A percentile compares a stretch with the other conserved stretches of the same genome.
Conservation (phyloP, 2,329 filamentous ascomycete species). For the Rutstroemia sydowiana region DNA sequence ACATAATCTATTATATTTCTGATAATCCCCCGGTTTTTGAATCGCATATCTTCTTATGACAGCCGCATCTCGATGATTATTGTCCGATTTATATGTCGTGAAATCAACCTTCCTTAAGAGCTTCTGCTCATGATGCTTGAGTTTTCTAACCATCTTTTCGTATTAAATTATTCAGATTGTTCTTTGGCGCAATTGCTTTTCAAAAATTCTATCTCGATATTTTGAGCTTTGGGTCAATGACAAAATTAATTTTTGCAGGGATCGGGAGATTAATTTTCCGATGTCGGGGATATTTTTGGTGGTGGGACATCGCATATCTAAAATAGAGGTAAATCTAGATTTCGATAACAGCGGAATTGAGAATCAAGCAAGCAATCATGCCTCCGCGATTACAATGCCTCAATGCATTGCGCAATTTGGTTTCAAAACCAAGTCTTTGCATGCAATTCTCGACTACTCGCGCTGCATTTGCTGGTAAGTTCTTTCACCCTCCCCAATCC, state of each 20-base stretch:
- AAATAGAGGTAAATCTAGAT: too few relatives aligned
- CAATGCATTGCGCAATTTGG: slow-evolving; percentile 15
- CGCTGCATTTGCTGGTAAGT: slow-evolving; percentile 20
- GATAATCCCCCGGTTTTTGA: slow-evolving; percentile 82
- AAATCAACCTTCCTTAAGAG: slow-evolving; percentile 90
- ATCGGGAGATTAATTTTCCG: neutral
- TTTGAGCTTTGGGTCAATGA: neutral
- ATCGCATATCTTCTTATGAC: slow-evolving; percentile 85
- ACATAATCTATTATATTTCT: slow-evolving; percentile 57
- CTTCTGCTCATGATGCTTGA: slow-evolving; percentile 96
- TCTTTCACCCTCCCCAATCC: neutral
- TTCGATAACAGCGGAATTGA: too few relatives aligned
- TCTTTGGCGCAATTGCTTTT: too few relatives aligned
- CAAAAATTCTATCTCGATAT: too few relatives aligned
- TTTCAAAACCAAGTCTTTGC: slow-evolving; percentile 9
- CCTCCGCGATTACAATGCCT: slow-evolving; percentile 27
- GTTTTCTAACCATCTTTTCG: slow-evolving; percentile 78
- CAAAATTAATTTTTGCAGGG: slow-evolving; percentile 2
- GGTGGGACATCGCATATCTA: too few relatives aligned
- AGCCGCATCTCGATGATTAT: slow-evolving; percentile 72
- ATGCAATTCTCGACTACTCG: slow-evolving; percentile 25
- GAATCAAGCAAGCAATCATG: too few relatives aligned
- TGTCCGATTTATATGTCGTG: slow-evolving; percentile 85
- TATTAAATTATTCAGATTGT: too few relatives aligned
- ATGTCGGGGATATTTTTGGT: too few relatives aligned